Base-by-base conservation (phyloP, 208 protist species). In the Crithidia acanthocephali region DNA sequence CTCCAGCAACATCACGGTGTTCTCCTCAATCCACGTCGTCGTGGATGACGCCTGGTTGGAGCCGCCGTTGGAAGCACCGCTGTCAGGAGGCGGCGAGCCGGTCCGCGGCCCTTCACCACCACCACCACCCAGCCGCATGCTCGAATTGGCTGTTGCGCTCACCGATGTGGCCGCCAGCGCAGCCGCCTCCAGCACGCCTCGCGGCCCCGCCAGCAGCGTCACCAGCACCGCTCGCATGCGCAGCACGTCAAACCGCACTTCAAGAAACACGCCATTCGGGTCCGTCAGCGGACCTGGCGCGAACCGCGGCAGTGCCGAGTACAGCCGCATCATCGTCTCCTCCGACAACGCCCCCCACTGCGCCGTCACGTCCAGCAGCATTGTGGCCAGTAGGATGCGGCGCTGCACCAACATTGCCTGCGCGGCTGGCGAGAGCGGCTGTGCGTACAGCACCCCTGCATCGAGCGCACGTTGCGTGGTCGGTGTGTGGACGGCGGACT, bases 251-350 rank as follows among this genome's bases (percentile, higher is more conserved):
- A 63, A 47, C 35, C 80, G 79, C 60, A 76, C 81, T 65, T 93
- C 85, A 20, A 93, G 48, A 59, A 91, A 84, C 42, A 90, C 63
- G 23, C 85, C 88, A 45, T 93, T 93, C 3, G 83, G 79, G 50
- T 88, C 76, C n/a, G 83, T 84, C 55, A 76, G 30, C 27, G 67
- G 66, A 2, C 72, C 65, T 1, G 65, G 72, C 5, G 65, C 64
- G 72, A 30, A 45, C 22, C 40, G 65, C 0, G 72, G 72, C 58
- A 72, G 59, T 18, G 72, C 72, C 8, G 48, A 27, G 59, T 78
- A 72, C 16, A 78, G 44, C 6, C 50, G 64, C 65, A 68, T 37
- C 72, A 72, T 72, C 47, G 64, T 72, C 59, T 72, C 72, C 59
- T 78, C 72, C 27, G 72, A 51, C 28, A 78, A 58, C 18, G 65